Percentiles rank a stretch among this genome's conserved stretches.
Evolutionary conservation across 2,329 filamentous ascomycete genomes (phyloP).

Genomic region (Leptographium lundbergii): DNA sequence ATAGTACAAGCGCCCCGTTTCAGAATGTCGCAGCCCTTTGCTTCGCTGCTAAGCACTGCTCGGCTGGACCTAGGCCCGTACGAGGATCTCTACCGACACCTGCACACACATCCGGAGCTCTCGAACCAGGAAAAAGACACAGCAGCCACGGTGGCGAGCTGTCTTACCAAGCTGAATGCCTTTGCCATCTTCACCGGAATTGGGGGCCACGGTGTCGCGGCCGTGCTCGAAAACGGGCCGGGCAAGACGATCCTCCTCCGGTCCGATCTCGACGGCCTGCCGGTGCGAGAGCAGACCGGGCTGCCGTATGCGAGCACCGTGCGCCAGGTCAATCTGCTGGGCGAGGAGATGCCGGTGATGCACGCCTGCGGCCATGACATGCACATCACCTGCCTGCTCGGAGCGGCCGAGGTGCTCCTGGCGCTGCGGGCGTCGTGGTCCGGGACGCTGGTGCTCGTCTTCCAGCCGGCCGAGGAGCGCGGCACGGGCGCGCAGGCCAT

Average conservation of each 20-base stretch:
- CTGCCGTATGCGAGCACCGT: constrained; percentile 40
- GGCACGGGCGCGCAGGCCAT: constrained; percentile 40
- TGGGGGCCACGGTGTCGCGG: constrained; percentile 46
- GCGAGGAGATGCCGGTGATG: constrained; percentile 14
- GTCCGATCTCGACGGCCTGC: constrained; percentile 50
- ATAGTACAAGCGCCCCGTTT: no score
- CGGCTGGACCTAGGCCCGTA: no score
- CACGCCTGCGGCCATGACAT: constrained; percentile 58
- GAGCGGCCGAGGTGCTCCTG: constrained; percentile 36
- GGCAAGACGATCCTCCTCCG: constrained; percentile 45
- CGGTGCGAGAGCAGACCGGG: constrained; percentile 41
- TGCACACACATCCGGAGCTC: no score
- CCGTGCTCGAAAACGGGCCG: constrained; percentile 39
- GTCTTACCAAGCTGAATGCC: no score
- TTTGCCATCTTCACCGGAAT: constrained; percentile 16
- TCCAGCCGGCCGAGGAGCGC: constrained; percentile 56
- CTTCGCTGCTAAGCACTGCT: no score
- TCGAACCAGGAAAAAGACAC: no score
- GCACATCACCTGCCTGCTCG: constrained; percentile 46
- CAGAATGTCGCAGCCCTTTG: no score
- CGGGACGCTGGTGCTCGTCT: constrained; percentile 50
- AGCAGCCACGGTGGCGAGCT: no score
- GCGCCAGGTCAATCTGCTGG: not conserved
- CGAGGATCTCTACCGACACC: no score
- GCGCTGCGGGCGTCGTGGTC: constrained; percentile 33